Percentiles rank a stretch among this genome's conserved stretches.
phyloP scores from a whole-genome alignment of 2,329 filamentous ascomycete species.

The Penicillium sp. region DNA sequence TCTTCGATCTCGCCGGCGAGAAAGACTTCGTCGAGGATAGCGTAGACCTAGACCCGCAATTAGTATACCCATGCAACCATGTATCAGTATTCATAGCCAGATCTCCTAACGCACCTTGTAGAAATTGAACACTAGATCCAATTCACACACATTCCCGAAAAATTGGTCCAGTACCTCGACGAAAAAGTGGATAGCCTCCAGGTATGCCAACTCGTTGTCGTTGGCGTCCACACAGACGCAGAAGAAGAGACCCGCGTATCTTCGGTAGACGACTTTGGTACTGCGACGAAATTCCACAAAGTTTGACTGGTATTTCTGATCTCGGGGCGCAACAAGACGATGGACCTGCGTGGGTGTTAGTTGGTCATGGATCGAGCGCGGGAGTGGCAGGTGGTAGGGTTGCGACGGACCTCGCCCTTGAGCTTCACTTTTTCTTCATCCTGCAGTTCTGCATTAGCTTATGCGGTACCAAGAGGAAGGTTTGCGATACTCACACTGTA shows the following conservation, averaged over 20 bases:
- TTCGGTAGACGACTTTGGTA: conserved; percentile 94
- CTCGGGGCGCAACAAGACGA: conserved; percentile 92
- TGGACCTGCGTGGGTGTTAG: conserved; percentile 64
- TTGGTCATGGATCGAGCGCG: background rate
- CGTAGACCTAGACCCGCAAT: conserved; percentile 69
- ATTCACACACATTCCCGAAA: conserved; percentile 97
- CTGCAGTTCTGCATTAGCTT: conserved; percentile 36
- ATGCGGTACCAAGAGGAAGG: background rate
- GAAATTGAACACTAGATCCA: conserved; percentile 79
- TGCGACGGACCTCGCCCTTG: conserved; percentile 80
- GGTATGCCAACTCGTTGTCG: conserved; percentile 94
- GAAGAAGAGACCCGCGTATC: conserved; percentile 98
- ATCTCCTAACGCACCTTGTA: conserved; percentile 57
- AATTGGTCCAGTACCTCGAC: conserved; percentile 98
- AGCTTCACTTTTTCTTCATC: conserved; percentile 99
- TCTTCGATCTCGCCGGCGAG: conserved; percentile 97
- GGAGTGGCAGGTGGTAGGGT: background rate
- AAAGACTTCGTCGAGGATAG: conserved; percentile 97
- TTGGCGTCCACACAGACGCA: conserved; percentile 99
- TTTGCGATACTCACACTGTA: conserved; percentile 64
- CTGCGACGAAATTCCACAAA: conserved; percentile 77
- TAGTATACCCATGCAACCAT: background rate
- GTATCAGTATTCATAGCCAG: conserved; percentile 6
- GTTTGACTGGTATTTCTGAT: conserved; percentile 99
- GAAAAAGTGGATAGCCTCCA: conserved; percentile 99